Evolutionary conservation across 2,329 filamentous ascomycete species (phyloP), one percentile per base, ranked within the genome.

Genomic region (Aureobasidium subglaciale): DNA sequence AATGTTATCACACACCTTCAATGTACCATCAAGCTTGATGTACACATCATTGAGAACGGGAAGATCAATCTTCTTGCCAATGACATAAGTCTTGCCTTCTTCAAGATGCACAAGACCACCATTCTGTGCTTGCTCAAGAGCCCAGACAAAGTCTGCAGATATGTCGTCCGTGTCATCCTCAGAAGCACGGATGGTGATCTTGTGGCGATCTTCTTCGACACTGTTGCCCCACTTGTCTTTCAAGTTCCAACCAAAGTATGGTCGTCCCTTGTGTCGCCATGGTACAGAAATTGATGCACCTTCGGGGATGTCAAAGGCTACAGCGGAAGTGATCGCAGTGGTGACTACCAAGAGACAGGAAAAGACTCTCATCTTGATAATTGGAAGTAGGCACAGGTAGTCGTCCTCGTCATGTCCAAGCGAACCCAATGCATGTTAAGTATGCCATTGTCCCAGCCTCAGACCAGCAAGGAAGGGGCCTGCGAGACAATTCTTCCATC

Each of bases 41-140:
- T 84, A 78, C 1, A 84, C 71, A 54, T 83, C 72, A 49, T 82
- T 69, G 55, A 83, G 67, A 58, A 82, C 82, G 7, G 75, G 83
- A 58, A 84, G 65, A 59, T 83, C 79, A 11, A 84, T 68, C 56
- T 78, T 80, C 67, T 78, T 80, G 55, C 79, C 81, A 60, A 84
- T 81, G 18, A 83, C 68, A 63, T 78, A 84, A 1, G 73, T 79
- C 63, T 80, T 69, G 4, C 74, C 75, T 62, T 77, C 76, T 29
- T 79, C 70, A 1, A 84, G 66, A 37, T 80, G 71, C 3, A 85
- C 67, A 3, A 79, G 77, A 15, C 82, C 82, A 42, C 82, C 82
- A 32, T 81, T 69, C 62, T 84, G 84, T 2, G 81, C 81, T 53
- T 75, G 71, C 61, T 76, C 72, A 37, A 84, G 67, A 0, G 76